Conservation (phyloP, 2,329 filamentous ascomycete species). For the Akanthomyces uredinophilus region DNA sequence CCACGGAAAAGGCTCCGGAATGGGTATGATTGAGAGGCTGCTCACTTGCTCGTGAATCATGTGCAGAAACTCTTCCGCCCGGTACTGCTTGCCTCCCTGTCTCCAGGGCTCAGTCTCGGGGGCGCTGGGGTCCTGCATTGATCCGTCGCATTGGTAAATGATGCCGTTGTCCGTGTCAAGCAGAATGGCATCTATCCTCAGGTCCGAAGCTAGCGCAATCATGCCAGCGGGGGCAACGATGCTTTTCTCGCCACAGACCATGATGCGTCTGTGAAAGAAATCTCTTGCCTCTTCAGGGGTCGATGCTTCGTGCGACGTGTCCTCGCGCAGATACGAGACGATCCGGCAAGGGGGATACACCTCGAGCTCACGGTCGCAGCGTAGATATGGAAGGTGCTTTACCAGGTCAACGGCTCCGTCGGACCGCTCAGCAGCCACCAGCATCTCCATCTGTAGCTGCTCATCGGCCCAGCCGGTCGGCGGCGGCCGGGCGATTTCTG, state of each 20-base stretch:
- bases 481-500: background rate
- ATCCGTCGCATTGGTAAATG: background rate
- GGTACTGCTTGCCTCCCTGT: background rate
- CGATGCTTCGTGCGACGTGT: background rate
- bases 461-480: background rate
- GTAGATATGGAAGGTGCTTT: background rate
- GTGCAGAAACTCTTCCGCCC: background rate
- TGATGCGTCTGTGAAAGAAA: background rate
- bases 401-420: background rate
- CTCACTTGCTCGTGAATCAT: background rate
- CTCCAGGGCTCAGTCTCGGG: background rate
- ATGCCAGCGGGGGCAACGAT: background rate
- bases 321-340: background rate
- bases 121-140: background rate
- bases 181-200: background rate
- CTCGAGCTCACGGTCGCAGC: background rate
- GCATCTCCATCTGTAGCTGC: constrained; percentile 1
- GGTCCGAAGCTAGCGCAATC: background rate
- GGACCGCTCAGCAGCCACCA: background rate
- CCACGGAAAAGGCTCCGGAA: background rate
- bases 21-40: background rate
- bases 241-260: background rate
- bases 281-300: background rate
- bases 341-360: background rate
- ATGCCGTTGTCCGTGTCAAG: background rate